Conservation (phyloP, 306 rosid species). For the Vachellia collinsii region DNA sequence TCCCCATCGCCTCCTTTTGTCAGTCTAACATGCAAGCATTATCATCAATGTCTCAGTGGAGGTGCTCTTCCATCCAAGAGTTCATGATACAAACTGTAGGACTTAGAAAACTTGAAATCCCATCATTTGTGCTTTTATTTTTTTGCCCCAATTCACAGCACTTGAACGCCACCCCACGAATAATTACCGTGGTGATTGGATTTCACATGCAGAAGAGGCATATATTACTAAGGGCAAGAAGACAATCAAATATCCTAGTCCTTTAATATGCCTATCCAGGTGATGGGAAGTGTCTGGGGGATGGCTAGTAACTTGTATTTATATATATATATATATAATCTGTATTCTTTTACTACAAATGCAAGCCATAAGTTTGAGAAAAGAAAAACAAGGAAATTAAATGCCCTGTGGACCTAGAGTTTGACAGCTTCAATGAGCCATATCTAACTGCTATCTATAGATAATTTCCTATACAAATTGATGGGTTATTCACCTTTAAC, state of each 20-base stretch:
- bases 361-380: no score
- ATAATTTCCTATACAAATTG: background rate
- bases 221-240: background rate
- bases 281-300: slow-evolving; percentile 35
- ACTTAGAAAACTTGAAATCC: background rate
- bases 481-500: slow-evolving; percentile 14
- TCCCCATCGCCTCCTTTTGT: background rate
- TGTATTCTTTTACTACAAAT: background rate
- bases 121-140: no score
- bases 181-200: background rate
- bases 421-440: background rate
- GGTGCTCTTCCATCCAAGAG: no score
- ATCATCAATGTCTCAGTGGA: background rate
- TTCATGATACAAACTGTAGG: no score
- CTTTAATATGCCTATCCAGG: slow-evolving; percentile 4
- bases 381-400: no score
- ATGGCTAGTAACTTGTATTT: background rate
- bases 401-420: no score
- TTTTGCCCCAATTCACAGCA: no score
- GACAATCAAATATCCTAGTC: background rate
- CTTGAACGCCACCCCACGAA: background rate
- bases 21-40: background rate
- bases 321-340: no score
- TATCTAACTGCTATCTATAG: background rate
- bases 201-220: background rate